Evolutionary conservation across 208 protist genomes (phyloP), one percentile per base, ranked within the genome.

Genomic region (Trypanosoma cruzi): DNA sequence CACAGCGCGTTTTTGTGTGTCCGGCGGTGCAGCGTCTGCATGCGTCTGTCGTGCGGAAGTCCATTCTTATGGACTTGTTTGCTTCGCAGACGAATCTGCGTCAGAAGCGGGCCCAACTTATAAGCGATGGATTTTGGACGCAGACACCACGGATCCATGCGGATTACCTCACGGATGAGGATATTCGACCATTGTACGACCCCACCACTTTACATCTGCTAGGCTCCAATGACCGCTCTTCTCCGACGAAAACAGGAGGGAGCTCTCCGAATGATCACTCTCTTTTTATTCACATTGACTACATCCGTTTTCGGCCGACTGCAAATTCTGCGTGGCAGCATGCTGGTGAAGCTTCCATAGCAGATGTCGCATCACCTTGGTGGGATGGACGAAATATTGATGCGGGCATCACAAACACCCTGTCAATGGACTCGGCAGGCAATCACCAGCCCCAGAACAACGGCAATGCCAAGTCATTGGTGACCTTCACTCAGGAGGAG

Each of bases 251-350:
- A 20, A 26, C 20, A 7, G 48, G 50, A 26, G 14, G n/a, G 0
- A 20, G 24, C n/a, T 40, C 57, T 8, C 28, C 46, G 34, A 32
- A 34, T 6, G 52, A 71, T 24, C 72, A 71, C 29, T 86, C 85
- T 6, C 89, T 85, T 72, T 75, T 86, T 26, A 75, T 94, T 42
- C 84, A 94, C 68, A 75, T 94, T 50, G 84, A 91, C 64, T 94
- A 91, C 68, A 64, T 94, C 6, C 88, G 88, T 46, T 85, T 94
- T 60, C 75, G 82, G 32, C 85, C 88, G 0, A 64, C 70, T 26
- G 49, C 20, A 20, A n/a, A 18, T 24, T 7, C 28, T 32, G 4
- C 20, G 29, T 44, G 22, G 22, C 54, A 22, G 34, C 56, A 54
- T 61, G 4, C 16, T 28, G 10, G 20, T 61, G 50, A 24, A 14